Conservation (phyloP, 768 basidiomycete genomes). For the Pleurotus giganteus region DNA sequence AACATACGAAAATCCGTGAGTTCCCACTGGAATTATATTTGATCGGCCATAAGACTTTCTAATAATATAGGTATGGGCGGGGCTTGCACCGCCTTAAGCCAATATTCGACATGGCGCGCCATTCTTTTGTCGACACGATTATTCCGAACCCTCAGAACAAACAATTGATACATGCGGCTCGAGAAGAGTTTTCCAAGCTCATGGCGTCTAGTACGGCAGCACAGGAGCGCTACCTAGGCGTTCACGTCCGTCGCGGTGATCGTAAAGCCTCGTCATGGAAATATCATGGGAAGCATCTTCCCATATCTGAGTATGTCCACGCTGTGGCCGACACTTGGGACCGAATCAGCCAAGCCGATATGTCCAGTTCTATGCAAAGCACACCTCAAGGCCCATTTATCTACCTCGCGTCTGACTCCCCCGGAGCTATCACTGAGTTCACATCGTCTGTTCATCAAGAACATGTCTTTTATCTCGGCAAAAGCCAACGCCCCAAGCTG, state of each 20-base stretch:
- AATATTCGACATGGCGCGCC: constrained; percentile 43
- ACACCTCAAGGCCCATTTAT: constrained; percentile 32
- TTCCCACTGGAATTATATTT: not conserved
- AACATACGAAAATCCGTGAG: constrained; percentile 64
- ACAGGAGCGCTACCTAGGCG: constrained; percentile 41
- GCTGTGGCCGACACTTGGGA: constrained; percentile 42
- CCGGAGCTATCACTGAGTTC: constrained; percentile 41
- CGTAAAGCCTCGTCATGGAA: constrained; percentile 42
- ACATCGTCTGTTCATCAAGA: constrained; percentile 31
- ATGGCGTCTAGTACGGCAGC: constrained; percentile 15
- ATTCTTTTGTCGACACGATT: constrained; percentile 53
- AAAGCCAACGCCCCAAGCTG: constrained; percentile 40
- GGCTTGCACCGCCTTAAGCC: constrained; percentile 54
- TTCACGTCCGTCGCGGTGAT: constrained; percentile 68
- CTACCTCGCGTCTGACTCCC: constrained; percentile 66
- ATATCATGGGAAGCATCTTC: constrained; percentile 44
- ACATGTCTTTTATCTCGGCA: constrained; percentile 43
- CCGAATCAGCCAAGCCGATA: constrained; percentile 20
- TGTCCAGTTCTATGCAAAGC: constrained; percentile 14
- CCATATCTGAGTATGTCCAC: constrained; percentile 45
- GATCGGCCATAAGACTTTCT: not conserved
- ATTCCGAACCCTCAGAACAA: constrained; percentile 45
- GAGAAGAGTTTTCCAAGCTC: constrained; percentile 39
- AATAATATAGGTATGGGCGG: constrained; percentile 45
- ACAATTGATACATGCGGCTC: constrained; percentile 47